Evolutionary conservation across 2,329 filamentous ascomycete genomes (phyloP), one percentile per base, ranked within the genome.

Genomic region (Venturia aucupariae): DNA sequence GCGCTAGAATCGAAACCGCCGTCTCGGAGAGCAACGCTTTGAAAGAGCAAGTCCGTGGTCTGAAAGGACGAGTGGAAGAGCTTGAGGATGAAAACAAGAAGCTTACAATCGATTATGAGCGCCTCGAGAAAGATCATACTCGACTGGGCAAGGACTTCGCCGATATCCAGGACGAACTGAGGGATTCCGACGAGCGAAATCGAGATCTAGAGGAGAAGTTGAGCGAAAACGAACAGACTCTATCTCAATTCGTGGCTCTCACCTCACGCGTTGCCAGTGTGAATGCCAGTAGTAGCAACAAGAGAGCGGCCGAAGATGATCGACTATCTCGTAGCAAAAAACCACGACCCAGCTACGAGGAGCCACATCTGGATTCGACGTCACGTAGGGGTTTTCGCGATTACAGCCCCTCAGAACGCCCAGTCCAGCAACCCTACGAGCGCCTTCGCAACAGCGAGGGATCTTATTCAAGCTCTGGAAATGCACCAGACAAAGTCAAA

Each of bases 41-140:
- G 4, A 55, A 55, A 22, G 48, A 55, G 30, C 48, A 55, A 55
- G 48, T 55, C 11, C 24, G 30, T 55, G 48, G 48, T 4, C 27
- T 55, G 48, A 55, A 55, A 35, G 30, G 48, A 30, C 24, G 48
- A 15, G 10, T 55, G 6, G 48, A 55, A 55, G 48, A 55, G 48
- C 48, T 55, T 55, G 48, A 55, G 30, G 48, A 55, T 55, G 48
- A 55, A 11, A 55, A 55, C 48, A 55, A 55, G 30, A 55, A 55
- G n/a, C 48, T 55, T 13, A n/a, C 24, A 32, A 55, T 35, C 48
- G 48, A 32, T 13, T 55, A 55, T 55, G 48, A 30, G 4, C 48
- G 48, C 15, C 48, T 55, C 11, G 27, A 17, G 11, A 55, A 19
- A 55, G 48, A 55, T 35, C 24, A 55, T 27, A 30, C 48, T 55